A percentile compares a stretch with the other conserved stretches of the same genome.
Evolutionary conservation across 352 stramenopile genomes (phyloP).

Genomic region (Pythium coloratum): DNA sequence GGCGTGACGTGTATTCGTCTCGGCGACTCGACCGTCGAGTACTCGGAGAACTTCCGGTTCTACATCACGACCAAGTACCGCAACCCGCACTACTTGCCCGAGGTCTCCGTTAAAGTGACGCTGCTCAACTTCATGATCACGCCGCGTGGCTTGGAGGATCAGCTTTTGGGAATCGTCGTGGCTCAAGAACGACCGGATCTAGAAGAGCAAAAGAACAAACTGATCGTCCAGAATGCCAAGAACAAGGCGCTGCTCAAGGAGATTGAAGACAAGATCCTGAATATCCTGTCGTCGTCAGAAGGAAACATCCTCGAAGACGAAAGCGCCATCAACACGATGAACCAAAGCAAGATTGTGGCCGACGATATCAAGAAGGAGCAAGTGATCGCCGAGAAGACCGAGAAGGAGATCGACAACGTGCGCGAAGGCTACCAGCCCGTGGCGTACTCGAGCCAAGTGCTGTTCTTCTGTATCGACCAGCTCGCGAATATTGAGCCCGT

Average conservation of each 20-base stretch:
- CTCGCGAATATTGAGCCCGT: conserved; percentile 93
- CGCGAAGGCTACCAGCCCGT: conserved; percentile 89
- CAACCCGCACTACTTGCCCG: conserved; percentile 93
- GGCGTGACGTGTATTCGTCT: conserved; percentile 91
- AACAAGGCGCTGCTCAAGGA: conserved; percentile 93
- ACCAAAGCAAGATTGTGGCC: conserved; percentile 87
- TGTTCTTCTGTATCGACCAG: conserved; percentile 95
- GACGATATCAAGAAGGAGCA: conserved; percentile 95
- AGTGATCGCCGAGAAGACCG: conserved; percentile 86
- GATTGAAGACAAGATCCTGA: conserved; percentile 94
- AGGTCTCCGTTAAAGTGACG: conserved; percentile 93
- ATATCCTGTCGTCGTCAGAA: conserved; percentile 89
- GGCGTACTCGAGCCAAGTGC: conserved; percentile 87
- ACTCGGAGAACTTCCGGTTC: conserved; percentile 91
- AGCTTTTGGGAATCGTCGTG: conserved; percentile 92
- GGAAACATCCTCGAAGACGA: conserved; percentile 95
- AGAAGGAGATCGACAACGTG: conserved; percentile 90
- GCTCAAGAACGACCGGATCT: conserved; percentile 91
- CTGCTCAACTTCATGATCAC: conserved; percentile 97
- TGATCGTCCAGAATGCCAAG: conserved; percentile 91
- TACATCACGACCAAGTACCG: conserved; percentile 95
- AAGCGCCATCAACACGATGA: conserved; percentile 92
- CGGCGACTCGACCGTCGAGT: conserved; percentile 93
- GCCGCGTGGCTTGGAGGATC: conserved; percentile 90
- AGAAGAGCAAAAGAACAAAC: conserved; percentile 91